A percentile compares a stretch with the other conserved stretches of the same genome.
phyloP scores from a whole-genome alignment of 202 grass and related monocot species.

The Panicum hallii region DNA sequence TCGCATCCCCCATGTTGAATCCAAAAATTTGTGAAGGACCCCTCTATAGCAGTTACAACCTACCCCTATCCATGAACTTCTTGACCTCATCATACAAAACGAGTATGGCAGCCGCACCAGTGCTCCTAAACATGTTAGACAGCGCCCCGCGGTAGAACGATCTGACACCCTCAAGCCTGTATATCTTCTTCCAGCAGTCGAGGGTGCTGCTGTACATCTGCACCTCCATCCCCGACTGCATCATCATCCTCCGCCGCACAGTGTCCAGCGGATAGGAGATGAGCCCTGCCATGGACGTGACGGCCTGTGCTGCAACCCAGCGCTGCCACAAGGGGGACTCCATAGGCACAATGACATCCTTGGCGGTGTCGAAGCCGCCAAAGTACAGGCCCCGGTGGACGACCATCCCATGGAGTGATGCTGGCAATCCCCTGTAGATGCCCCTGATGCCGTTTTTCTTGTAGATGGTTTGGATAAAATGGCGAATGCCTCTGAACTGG shows the following conservation, averaged over 20 bases:
- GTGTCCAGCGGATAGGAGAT: conserved; percentile 91
- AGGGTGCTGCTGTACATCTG: conserved; percentile 76
- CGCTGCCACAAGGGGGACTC: conserved; percentile 83
- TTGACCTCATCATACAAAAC: conserved; percentile 98
- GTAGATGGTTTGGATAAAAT: conserved; percentile 87
- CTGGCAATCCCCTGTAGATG: conserved; percentile 81
- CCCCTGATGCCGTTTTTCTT: conserved; percentile 75
- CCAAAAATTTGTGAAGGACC: conserved; percentile 50
- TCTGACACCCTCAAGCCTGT: conserved; percentile 69
- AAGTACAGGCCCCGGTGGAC: conserved; percentile 94
- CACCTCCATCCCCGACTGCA: conserved; percentile 83
- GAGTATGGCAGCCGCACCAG: conserved; percentile 87
- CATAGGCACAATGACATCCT: conserved; percentile 72
- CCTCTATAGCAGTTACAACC: conserved; percentile 56
- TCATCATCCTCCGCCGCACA: conserved; percentile 94
- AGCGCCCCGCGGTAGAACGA: conserved; percentile 87
- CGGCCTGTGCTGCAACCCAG: conserved; percentile 75
- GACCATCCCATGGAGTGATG: conserved; percentile 84
- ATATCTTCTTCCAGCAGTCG: conserved; percentile 93
- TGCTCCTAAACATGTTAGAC: conserved; percentile 93
- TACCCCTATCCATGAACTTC: conserved; percentile 79
- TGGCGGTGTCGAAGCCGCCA: conserved; percentile 90
- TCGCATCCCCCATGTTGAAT: conserved; percentile 34
- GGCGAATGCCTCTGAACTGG: conserved; percentile 89
- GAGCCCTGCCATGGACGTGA: conserved; percentile 79